Base-by-base conservation (phyloP, 352 stramenopile genomes). In the Elongisporangium undulatum region DNA sequence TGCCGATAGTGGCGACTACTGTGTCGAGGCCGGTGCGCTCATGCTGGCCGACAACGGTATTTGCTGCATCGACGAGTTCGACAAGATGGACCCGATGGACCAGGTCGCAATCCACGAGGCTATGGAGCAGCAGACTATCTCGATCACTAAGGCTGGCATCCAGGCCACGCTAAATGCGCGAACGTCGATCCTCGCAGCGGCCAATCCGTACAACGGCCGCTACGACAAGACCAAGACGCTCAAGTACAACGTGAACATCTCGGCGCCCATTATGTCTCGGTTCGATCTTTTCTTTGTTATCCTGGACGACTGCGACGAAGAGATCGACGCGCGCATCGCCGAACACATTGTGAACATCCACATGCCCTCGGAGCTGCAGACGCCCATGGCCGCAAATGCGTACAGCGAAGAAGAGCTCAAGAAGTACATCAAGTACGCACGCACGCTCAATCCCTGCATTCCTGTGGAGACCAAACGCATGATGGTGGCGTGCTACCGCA, bases 81-180 rank as follows among this genome's bases (percentile, higher is more conserved):
- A 98, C 68, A 98, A 98, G 75, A 99, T 99, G 97, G 96, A 99
- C 48, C 91, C 98, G 58, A 77, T 81, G 61, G 97, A 99, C 69
- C 90, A 98, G 63, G 98, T 98, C 10, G 96, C 97, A 4, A 99
- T 99, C 67, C 98, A 99, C 82, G 95, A 99, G 67, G 97, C 98
- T 6, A 99, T 99, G 97, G 98, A 99, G 78, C 97, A 99, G 72
- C 97, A 99, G 77, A 99, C 97, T 15, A 98, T 99, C 38, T 90
- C 79, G 3, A 99, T 99, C 59, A 98, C 97, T 22, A 99, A 99
- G 71, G 98, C 97, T 5, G 97, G 97, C 16, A 99, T 99, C 67
- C 96, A 98, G 17, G 98, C 97, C 5, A 99, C 96, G 20, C 76
- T 99, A 16, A 99, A 99, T 77, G 97, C 97, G n/a, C 85, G 98